Base-by-base conservation (phyloP, 2,329 filamentous ascomycete genomes). In the Pestalotiopsis sp. region DNA sequence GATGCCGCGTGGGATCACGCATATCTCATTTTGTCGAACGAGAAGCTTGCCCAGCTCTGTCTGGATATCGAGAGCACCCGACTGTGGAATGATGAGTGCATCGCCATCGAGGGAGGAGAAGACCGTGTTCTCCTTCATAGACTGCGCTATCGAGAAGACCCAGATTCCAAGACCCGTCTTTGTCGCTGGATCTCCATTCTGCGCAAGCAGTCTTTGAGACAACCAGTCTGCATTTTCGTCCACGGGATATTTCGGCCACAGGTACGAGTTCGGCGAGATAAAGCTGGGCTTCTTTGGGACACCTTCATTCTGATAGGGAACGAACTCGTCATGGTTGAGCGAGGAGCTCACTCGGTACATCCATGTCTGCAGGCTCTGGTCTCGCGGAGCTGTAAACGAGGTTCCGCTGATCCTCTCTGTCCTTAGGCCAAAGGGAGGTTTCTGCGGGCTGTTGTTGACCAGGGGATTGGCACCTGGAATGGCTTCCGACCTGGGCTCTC, bases 21-120 rank as follows among this genome's bases (percentile, higher is more conserved):
- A 89, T 61, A 95, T 94, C 79, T 95, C 93, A 78, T 92, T 91
- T 1, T 92, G 92, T 67, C 92, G 87, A n/a, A 95, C 89, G 58
- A 93, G 86, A 5, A 95, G 82, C 76, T 86, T 88, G 61, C 93
- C 93, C 62, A 95, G 84, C 79, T 95, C 93, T 1, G 93, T 95
- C 74, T 91, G 88, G 71, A 95, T 91, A 75, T 95, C 92, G 52
- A 95, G 81, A 14, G 86, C 85, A 2, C 93, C 93, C 71, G 92
- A 88, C 77, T 95, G 93, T 1, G 91, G 86, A 14, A 95, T 91
- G 71, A 95, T 90, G 68, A 95, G 80, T 74, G 94, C 87, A 77
- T 95, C 93, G 13, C 93, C 93, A 76, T 95, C 93, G 0, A 94
- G 91, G 3, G 92, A 95, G 84, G 95, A 97, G 78, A 95, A 97